These are phyloP conservation scores for Debaryomyces maramus DNA, from an alignment of 805 yeast species.

Conservation along the genomic window DNA sequence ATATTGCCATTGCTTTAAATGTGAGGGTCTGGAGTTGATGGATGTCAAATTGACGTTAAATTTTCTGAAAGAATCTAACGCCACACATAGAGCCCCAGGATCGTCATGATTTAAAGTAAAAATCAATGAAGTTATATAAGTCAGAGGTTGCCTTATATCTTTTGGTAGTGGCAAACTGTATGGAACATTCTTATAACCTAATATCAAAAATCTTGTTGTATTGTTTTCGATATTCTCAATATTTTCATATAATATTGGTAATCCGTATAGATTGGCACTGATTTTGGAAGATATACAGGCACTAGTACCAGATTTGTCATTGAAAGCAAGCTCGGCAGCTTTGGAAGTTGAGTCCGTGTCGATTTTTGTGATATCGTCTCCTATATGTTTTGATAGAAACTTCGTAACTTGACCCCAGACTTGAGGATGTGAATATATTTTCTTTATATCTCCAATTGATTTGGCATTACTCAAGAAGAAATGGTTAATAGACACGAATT, in stretches of 20 bases:
- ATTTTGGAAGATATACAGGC: conserved; percentile 75
- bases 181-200: conserved; percentile 41
- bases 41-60: conserved; percentile 64
- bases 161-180: conserved; percentile 5
- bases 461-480: conserved; percentile 55
- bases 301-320: conserved; percentile 36
- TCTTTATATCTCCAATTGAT: conserved; percentile 46
- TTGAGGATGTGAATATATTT: conserved; percentile 90
- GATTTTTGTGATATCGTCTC: conserved; percentile 34
- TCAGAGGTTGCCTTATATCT: conserved; percentile 4
- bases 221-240: conserved; percentile 76
- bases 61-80: conserved; percentile 55
- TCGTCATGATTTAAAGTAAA: conserved; percentile 63
- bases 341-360: conserved; percentile 81
- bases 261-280: conserved; percentile 61
- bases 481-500: conserved; percentile 81
- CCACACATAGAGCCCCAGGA: conserved; percentile 74
- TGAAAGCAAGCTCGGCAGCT: conserved; percentile 69
- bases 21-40: conserved; percentile 77
- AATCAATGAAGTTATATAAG: conserved; percentile 54
- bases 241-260: conserved; percentile 52
- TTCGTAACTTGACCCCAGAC: conserved; percentile 90
- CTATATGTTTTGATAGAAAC: conserved; percentile 46
- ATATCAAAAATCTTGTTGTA: conserved; percentile 80
- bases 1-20: conserved; percentile 70